Base-by-base conservation (phyloP, 495 filamentous ascomycete species). In the Niebla homalea region DNA sequence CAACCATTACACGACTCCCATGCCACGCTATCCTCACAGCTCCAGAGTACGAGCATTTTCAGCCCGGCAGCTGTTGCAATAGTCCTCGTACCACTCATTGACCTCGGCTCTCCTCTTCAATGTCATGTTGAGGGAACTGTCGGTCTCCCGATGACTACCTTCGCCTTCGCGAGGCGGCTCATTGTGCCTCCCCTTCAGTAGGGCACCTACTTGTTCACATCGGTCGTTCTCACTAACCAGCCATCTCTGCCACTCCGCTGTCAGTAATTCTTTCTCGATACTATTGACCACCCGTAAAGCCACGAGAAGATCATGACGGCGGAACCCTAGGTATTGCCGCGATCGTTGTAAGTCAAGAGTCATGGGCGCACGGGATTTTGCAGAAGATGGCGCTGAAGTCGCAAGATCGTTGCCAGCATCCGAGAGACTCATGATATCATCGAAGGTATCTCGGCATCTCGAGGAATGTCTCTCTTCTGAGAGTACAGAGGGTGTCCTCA, bases 171-270 rank as follows among this genome's bases (percentile, higher is more conserved):
- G 26, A 19, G 22, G 42, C 5, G 15, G 15, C 18, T n/a, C n/a
- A 25, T 37, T 42, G 15, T 22, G 10, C 14, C 68, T 54, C 20
- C 63, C 52, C 18, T 62, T 51, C 52, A 85, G 60, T 50, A 83
- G 63, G 8, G 60, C 63, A 50, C 72, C 69, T 4, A 87, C 74
- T 58, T 78, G 72, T 41, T 73, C 74, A 66, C 88, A 94, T 49
- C 80, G 76, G 20, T 64, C 57, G 47, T 71, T 73, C 67, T 96
- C 89, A 37, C 81, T 79, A 4, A 70, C 60, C 15, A 97, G 72
- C 88, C 89, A 97, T 37, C 83, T 82, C 67, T 93, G 89, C 82
- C 86, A 98, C 67, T 96, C 89, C 2, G 78, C 81, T 49, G 76
- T 72, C 49, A 97, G 54, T 60, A 93, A 80, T 62, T 96, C 90